Conservation (phyloP, 2,329 filamentous ascomycete species). For the Sclerotinia sclerotiorum region DNA sequence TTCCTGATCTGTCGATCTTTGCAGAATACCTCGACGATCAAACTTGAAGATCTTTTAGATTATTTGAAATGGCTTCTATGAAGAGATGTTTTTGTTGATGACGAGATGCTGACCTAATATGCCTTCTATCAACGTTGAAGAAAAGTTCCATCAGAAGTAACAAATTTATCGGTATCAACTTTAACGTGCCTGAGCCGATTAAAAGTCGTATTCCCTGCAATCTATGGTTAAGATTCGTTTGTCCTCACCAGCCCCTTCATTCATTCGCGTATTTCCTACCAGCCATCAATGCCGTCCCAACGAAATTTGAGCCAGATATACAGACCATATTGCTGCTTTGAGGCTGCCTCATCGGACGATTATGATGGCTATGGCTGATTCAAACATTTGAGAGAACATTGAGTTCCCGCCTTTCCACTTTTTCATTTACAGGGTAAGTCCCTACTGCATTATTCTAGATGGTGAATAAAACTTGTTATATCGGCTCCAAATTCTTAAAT, state of each 20-base stretch:
- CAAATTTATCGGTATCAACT: background rate
- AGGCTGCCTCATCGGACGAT: constrained; percentile 15
- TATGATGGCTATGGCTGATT: constrained; percentile 9
- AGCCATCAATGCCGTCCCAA: constrained; percentile 5
- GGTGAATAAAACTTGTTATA: background rate
- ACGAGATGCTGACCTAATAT: background rate
- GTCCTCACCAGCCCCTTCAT: constrained; percentile 16
- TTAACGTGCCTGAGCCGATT: background rate
- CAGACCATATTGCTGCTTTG: background rate
- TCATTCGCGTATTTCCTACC: constrained; percentile 11
- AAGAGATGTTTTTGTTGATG: background rate
- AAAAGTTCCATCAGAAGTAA: background rate
- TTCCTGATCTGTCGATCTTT: constrained; percentile 18
- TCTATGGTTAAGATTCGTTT: background rate
- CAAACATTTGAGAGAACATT: background rate
- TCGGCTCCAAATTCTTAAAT: background rate
- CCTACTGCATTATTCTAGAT: constrained; percentile 15
- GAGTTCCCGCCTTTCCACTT: constrained; percentile 10
- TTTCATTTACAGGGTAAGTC: constrained; percentile 10
- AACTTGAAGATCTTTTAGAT: background rate
- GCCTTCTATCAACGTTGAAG: background rate
- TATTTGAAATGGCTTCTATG: background rate
- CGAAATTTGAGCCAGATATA: background rate
- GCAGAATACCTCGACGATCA: background rate
- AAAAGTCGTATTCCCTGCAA: background rate